phyloP scores from a whole-genome alignment of 441 rosid genomes.

The Flueggea neowawraea region DNA sequence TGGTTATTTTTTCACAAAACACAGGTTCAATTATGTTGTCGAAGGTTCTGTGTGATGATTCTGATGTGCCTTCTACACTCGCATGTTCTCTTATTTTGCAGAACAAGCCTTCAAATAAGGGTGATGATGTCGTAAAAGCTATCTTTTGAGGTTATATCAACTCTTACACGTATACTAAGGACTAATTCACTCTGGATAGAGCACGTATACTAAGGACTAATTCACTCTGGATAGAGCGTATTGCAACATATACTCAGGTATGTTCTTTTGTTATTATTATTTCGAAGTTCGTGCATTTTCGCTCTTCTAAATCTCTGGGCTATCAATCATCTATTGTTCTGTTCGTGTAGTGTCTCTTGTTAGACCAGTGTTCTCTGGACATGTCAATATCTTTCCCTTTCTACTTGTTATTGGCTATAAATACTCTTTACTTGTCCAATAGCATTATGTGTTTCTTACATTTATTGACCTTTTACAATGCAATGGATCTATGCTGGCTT shows the following conservation, averaged over 20 bases:
- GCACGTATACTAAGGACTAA: too few relatives aligned
- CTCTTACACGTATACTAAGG: conserved; percentile 88
- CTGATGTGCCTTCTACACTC: conserved; percentile 8
- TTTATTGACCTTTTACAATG: too few relatives aligned
- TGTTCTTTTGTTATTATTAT: conserved; percentile 6
- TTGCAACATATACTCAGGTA: conserved; percentile 92
- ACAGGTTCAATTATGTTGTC: conserved; percentile 1
- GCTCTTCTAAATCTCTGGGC: background rate
- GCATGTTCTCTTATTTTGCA: conserved; percentile 24
- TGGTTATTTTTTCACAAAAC: conserved; percentile 12
- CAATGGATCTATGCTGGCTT: too few relatives aligned
- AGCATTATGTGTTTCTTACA: conserved; percentile 39
- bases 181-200: conserved; percentile 96
- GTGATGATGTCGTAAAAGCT: conserved; percentile 97
- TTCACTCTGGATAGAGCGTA: too few relatives aligned
- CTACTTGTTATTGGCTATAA: too few relatives aligned
- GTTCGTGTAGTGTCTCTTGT: background rate
- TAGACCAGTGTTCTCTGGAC: too few relatives aligned
- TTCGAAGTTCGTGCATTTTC: background rate
- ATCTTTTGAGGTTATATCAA: conserved; percentile 96
- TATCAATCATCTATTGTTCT: too few relatives aligned
- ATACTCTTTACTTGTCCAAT: too few relatives aligned
- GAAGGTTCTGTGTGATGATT: conserved; percentile 7
- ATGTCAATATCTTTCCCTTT: too few relatives aligned
- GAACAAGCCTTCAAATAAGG: conserved; percentile 94